A percentile compares a stretch with the other conserved stretches of the same genome.
phyloP scores from a whole-genome alignment of 2,329 filamentous ascomycete species.

The Xylariaceae sp. region DNA sequence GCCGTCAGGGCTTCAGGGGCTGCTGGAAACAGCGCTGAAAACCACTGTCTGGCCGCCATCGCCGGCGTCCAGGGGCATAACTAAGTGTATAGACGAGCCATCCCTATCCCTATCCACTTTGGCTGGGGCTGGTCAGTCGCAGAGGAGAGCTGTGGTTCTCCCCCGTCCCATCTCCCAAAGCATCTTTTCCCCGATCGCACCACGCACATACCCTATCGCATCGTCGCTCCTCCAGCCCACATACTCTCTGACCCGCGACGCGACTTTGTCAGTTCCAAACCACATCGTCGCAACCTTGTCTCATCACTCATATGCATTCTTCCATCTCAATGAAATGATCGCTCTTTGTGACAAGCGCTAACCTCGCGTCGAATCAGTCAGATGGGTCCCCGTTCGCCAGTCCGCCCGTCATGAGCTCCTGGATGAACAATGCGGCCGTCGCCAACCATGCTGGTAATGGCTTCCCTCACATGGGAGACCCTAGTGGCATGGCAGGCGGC shows the following conservation, averaged over 20 bases:
- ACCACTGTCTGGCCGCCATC: too few species aligned
- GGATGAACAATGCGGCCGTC: slow-evolving; percentile 65
- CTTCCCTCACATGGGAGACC: slow-evolving; percentile 62
- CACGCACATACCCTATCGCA: slow-evolving; percentile 18
- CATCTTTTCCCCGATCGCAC: slow-evolving; percentile 29
- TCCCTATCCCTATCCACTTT: too few species aligned
- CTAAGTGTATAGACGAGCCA: too few species aligned
- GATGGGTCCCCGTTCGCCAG: slow-evolving; percentile 46
- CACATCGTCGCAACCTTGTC: slow-evolving; percentile 34
- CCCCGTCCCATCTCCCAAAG: slow-evolving; percentile 25
- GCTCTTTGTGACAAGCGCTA: slow-evolving; percentile 34
- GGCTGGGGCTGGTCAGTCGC: too few species aligned
- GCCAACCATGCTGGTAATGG: slow-evolving; percentile 67
- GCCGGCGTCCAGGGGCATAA: too few species aligned
- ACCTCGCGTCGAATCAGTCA: slow-evolving; percentile 41
- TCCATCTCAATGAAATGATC: slow-evolving; percentile 42
- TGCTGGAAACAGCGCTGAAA: too few species aligned
- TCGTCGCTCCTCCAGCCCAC: slow-evolving; percentile 25
- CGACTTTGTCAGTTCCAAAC: slow-evolving; percentile 44
- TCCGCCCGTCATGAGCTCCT: slow-evolving; percentile 62
- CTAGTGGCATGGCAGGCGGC: slow-evolving; percentile 47
- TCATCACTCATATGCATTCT: slow-evolving; percentile 31
- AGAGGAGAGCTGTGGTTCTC: slow-evolving; percentile 3
- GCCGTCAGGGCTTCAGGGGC: too few species aligned
- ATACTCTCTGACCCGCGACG: slow-evolving; percentile 36